These are phyloP conservation scores for Alternaria atra DNA, from an alignment of 2,329 filamentous ascomycete genomes.

Conservation along the genomic window DNA sequence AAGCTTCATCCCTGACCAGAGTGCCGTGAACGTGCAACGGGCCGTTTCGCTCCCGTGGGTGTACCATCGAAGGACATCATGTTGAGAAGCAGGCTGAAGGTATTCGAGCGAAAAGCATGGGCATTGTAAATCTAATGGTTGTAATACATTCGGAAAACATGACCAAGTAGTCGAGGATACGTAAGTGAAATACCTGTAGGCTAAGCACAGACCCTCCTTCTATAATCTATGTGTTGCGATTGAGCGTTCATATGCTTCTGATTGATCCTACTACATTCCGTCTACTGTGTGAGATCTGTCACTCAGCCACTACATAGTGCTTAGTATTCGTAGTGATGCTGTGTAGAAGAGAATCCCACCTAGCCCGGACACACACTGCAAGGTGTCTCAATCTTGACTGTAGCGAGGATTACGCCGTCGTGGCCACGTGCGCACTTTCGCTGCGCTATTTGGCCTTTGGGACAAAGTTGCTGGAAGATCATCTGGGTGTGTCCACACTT, in stretches of 20 bases:
- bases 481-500: conserved; percentile 57
- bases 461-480: conserved; percentile 42
- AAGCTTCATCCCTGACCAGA: conserved; percentile 19
- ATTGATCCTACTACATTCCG: background rate
- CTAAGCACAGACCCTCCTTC: background rate
- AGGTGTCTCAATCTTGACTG: conserved; percentile 40
- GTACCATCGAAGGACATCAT: background rate
- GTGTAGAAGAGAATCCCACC: conserved; percentile 17
- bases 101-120: background rate
- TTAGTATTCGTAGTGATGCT: background rate
- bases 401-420: conserved; percentile 43
- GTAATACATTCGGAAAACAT: accelerated
- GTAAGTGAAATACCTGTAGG: background rate
- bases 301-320: background rate
- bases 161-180: background rate
- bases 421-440: conserved; percentile 42
- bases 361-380: conserved; percentile 37
- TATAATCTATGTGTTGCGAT: background rate
- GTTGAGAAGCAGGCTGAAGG: background rate
- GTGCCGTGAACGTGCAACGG: conserved; percentile 9
- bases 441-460: conserved; percentile 43
- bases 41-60: conserved; percentile 16
- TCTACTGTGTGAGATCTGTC: too few relatives aligned
- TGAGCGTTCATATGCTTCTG: too few relatives aligned
- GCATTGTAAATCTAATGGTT: background rate